A percentile compares a stretch with the other conserved stretches of the same genome.
These are phyloP conservation scores for Verbascum thapsus DNA, from an alignment of 257 asterid genomes.

Conservation along the genomic window DNA sequence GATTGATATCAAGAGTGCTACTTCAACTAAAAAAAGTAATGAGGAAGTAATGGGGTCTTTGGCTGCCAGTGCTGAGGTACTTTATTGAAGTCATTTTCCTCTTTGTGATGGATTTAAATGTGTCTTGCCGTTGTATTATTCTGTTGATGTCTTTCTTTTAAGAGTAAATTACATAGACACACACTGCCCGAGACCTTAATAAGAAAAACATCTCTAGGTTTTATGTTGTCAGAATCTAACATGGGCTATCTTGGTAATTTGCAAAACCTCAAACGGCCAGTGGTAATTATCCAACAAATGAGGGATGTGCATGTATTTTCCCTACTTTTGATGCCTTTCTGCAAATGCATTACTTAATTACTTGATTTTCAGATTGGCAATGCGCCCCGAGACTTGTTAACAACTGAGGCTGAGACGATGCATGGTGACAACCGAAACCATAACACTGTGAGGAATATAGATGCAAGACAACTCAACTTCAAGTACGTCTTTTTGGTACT, in stretches of 20 bases:
- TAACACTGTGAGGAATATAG: slow-evolving; percentile 46
- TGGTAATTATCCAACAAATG: too few species aligned
- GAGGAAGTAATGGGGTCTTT: slow-evolving; percentile 34
- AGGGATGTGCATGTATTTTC: too few species aligned
- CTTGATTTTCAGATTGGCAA: slow-evolving; percentile 27
- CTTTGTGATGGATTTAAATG: neutral
- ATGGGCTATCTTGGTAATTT: too few species aligned
- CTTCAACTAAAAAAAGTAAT: slow-evolving; percentile 24
- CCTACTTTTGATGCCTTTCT: too few species aligned
- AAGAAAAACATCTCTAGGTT: too few species aligned
- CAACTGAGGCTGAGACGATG: slow-evolving; percentile 26
- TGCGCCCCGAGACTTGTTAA: slow-evolving; percentile 20
- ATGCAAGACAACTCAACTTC: slow-evolving; percentile 47
- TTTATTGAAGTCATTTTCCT: neutral
- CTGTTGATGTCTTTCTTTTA: too few species aligned
- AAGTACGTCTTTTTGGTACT: slow-evolving; percentile 38
- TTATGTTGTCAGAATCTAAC: too few species aligned
- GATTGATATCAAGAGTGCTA: slow-evolving; percentile 30
- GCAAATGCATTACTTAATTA: too few species aligned
- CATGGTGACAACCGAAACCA: slow-evolving; percentile 28
- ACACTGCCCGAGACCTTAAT: too few species aligned
- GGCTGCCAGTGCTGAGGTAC: slow-evolving; percentile 38
- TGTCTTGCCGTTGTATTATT: too few species aligned
- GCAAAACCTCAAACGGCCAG: too few species aligned
- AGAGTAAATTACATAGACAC: too few species aligned